Percentiles rank a stretch among this genome's conserved stretches.
Evolutionary conservation across 495 filamentous ascomycete species (phyloP).

Genomic region (Echria macrotheca): DNA sequence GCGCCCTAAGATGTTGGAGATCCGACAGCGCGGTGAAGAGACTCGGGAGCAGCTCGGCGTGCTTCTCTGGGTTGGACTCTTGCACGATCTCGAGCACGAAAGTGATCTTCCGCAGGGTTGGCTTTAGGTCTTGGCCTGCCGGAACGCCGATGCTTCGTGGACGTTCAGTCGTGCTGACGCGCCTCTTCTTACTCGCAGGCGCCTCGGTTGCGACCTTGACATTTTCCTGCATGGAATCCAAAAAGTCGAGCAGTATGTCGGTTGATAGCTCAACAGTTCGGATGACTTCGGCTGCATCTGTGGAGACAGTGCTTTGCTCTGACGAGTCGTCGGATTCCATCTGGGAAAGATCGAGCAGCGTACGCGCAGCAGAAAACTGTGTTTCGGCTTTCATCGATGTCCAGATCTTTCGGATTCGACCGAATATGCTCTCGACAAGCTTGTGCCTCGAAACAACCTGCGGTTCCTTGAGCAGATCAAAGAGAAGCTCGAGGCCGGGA

Average conservation of each 20-base stretch:
- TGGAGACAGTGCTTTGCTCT: constrained; percentile 31
- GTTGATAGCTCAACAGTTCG: constrained; percentile 63
- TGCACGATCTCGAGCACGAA: constrained; percentile 87
- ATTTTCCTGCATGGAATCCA: constrained; percentile 63
- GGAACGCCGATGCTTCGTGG: constrained; percentile 32
- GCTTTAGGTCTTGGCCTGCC: constrained; percentile 47
- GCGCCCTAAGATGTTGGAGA: constrained; percentile 69
- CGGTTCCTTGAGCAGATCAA: constrained; percentile 46
- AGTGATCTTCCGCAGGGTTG: constrained; percentile 65
- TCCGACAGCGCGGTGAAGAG: constrained; percentile 81
- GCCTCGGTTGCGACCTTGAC: constrained; percentile 56
- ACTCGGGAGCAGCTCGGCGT: constrained; percentile 65
- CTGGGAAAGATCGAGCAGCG: constrained; percentile 48
- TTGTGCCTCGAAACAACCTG: constrained; percentile 37
- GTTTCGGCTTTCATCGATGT: constrained; percentile 57
- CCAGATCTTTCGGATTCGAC: constrained; percentile 66
- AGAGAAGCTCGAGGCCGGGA: constrained; percentile 58
- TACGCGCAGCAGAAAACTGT: constrained; percentile 53
- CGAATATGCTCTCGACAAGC: constrained; percentile 57
- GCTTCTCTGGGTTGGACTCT: constrained; percentile 61
- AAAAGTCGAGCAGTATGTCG: constrained; percentile 59
- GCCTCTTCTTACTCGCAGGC: constrained; percentile 67
- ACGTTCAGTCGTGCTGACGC: constrained; percentile 62
- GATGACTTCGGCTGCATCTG: constrained; percentile 59
- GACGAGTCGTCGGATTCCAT: constrained; percentile 15